These are phyloP conservation scores for Wilcoxina mikolae DNA, from an alignment of 495 filamentous ascomycete species.

Conservation along the genomic window DNA sequence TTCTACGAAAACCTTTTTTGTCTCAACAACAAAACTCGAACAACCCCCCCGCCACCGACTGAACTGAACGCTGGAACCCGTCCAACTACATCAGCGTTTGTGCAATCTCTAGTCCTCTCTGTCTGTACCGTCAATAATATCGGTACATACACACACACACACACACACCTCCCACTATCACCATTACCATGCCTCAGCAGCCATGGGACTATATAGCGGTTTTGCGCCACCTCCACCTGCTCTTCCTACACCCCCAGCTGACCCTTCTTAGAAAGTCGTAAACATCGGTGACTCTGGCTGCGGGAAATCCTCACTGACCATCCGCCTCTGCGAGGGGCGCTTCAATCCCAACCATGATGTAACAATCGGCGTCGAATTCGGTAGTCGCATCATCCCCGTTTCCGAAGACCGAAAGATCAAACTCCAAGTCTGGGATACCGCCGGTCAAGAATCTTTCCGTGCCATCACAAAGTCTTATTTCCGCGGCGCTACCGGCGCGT, in stretches of 20 bases:
- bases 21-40: too few relatives aligned
- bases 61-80: too few relatives aligned
- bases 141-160: not conserved
- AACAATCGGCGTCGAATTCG: constrained; percentile 96
- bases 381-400: constrained; percentile 81
- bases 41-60: too few relatives aligned
- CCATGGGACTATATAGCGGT: constrained; percentile 92
- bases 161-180: not conserved
- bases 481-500: constrained; percentile 75
- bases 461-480: constrained; percentile 92
- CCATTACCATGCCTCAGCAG: constrained; percentile 46
- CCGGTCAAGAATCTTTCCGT: constrained; percentile 69
- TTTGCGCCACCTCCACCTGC: constrained; percentile 7
- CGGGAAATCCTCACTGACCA: constrained; percentile 63
- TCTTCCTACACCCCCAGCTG: not conserved
- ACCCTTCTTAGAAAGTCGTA: constrained; percentile 53
- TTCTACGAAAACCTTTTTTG: too few relatives aligned
- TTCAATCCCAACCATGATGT: constrained; percentile 89
- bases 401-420: constrained; percentile 61
- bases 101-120: too few relatives aligned
- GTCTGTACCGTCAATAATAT: too few relatives aligned
- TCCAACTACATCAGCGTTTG: too few relatives aligned
- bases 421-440: constrained; percentile 83
- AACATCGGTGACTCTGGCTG: constrained; percentile 91
- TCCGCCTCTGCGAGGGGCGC: constrained; percentile 92